Evolutionary conservation across 352 stramenopile genomes (phyloP).

Genomic region (Phytopythium ostracodes): DNA sequence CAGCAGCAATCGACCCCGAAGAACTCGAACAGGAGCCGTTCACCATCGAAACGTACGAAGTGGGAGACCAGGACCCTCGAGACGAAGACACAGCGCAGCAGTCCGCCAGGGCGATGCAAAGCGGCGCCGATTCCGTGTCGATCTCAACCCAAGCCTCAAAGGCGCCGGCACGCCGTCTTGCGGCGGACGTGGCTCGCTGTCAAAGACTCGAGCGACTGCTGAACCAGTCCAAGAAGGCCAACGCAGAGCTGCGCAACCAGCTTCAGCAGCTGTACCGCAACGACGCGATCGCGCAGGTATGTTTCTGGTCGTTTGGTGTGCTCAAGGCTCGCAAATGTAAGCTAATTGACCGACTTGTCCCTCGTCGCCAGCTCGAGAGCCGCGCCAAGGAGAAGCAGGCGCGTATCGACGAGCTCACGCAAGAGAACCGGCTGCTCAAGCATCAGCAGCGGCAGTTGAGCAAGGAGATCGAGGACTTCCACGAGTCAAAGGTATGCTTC

Average conservation of each 20-base stretch:
- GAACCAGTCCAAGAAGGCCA: slow-evolving; percentile 37
- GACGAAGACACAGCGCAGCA: not conserved
- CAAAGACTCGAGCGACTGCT: slow-evolving; percentile 36
- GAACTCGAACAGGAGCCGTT: not conserved
- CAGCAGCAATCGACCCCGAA: too few species aligned
- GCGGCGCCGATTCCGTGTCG: not conserved
- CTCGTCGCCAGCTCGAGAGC: slow-evolving; percentile 47
- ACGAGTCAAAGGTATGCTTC: slow-evolving; percentile 40
- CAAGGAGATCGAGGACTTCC: slow-evolving; percentile 60
- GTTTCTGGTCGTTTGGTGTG: not conserved
- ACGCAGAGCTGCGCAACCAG: slow-evolving; percentile 38
- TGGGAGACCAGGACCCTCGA: not conserved
- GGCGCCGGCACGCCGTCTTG: not conserved
- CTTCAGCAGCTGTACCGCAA: slow-evolving; percentile 49
- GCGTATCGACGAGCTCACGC: slow-evolving; percentile 46
- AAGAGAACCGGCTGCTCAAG: slow-evolving; percentile 55
- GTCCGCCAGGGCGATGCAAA: not conserved
- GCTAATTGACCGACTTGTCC: slow-evolving; percentile 1
- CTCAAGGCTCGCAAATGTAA: not conserved
- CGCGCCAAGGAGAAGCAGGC: slow-evolving; percentile 58
- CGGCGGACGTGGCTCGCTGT: not conserved
- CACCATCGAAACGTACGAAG: not conserved
- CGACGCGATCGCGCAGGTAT: slow-evolving; percentile 44
- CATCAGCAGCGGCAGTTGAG: slow-evolving; percentile 47
- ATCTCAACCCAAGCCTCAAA: not conserved